A percentile compares a stretch with the other conserved stretches of the same genome.
Conservation (phyloP, 257 asterid species). For the Apocynum venetum region DNA sequence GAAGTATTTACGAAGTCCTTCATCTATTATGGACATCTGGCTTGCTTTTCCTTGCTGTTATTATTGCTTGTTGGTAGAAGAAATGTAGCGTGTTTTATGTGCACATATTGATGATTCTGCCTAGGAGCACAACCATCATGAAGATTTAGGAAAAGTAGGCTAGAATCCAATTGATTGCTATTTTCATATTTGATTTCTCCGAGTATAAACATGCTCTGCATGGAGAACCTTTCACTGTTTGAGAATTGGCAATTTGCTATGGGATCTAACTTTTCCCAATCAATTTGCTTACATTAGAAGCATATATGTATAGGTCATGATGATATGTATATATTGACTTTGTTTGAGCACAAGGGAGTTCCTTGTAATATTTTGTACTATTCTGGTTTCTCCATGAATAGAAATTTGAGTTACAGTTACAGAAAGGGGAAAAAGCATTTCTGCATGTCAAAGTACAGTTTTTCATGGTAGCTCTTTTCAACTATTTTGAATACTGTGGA, state of each 20-base stretch:
- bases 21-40: background rate
- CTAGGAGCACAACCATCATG: background rate
- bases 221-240: background rate
- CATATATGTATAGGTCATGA: background rate
- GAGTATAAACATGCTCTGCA: background rate
- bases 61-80: background rate
- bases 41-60: background rate
- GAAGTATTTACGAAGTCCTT: background rate
- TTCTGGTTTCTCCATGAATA: background rate
- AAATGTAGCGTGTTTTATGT: background rate
- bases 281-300: background rate
- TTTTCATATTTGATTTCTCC: background rate
- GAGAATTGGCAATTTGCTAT: background rate
- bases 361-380: background rate
- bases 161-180: background rate
- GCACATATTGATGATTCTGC: background rate
- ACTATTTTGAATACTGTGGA: background rate
- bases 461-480: background rate
- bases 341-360: background rate
- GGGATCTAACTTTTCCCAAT: background rate
- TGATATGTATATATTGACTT: background rate
- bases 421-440: background rate
- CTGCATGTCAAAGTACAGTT: background rate
- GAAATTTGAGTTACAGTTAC: background rate
- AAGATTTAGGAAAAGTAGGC: constrained; percentile 3